Base-by-base conservation (phyloP, 768 basidiomycete genomes). In the Podaxis pistillaris region DNA sequence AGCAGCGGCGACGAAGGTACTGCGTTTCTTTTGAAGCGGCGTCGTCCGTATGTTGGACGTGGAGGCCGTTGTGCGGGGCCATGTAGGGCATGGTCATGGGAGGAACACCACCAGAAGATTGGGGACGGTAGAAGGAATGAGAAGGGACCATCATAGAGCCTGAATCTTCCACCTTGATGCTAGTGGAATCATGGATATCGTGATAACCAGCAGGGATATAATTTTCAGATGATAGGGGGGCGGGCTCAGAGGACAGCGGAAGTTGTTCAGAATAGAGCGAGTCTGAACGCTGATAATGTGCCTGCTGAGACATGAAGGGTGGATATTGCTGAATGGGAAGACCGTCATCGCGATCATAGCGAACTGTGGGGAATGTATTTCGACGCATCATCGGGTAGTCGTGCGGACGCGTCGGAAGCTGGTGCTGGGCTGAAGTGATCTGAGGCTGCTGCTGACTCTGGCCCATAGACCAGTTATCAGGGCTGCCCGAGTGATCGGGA, bases 11-110 rank as follows among this genome's bases (percentile, higher is more conserved):
- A 24, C 93, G 90, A 60, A 94, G 87, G 72, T 92, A 93, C 76
- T 94, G 93, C 0, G 93, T 94, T 73, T 94, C 93, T 75, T 94
- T 94, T 47, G 87, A 89, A 1, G 91, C 90, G 13, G 93, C 93
- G 71, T 94, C 93, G 76, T 94, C 93, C 0, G 93, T 94, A 77
- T 94, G 90, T 73, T 92, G 91, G 6, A 94, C 88, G 60, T 86
- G 85, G 38, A 92, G 79, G 12, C 83, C 84, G 74, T 76, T 70
- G 64, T 79, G 78, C 0, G 76, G 75, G 4, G 75, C 71, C 28
- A 79, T 68, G 65, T 78, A 81, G 63, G 78, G 69, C 68, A 79
- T 76, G 62, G 67, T 58, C 63, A 78, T 65, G 41, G 61, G 50
- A 36, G 47, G 56, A 28, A 46, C 41, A 19, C 65, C 58, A 36